Evolutionary conservation across 768 basidiomycete genomes (phyloP), one percentile per base, ranked within the genome.

Genomic region (Coprinopsis cinerea): DNA sequence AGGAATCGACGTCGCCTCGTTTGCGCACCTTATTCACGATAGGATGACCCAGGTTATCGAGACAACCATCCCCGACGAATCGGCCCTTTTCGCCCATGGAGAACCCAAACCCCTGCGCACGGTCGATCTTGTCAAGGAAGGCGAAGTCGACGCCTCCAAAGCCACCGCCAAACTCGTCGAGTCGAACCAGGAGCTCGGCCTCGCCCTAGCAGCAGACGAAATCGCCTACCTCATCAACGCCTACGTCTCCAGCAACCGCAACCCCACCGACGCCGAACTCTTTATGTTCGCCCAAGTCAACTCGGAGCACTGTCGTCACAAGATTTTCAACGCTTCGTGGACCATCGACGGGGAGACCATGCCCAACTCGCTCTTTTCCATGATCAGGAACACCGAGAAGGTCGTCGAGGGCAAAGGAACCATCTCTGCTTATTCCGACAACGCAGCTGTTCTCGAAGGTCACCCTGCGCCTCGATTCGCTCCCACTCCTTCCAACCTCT

Each of bases 201-300:
- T 99, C 25, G 96, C 96, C 0, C 79, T 99, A 5, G 87, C 92
- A 0, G 58, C 78, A 0, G 88, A 92, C 48, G 96, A 99, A 64
- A 89, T 98, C 53, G 80, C 85, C 58, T 99, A 97, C 67, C 82
- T 98, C 55, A 78, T 96, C 55, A 76, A 88, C 47, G 92, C 89
- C 10, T 99, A 92, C 66, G 75, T 89, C 23, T 74, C 85, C n/a
- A 85, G 87, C 4, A 74, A 75, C 42, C 82, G 94, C 28, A 85
- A 92, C 62, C 96, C 95, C 6, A 96, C 90, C 32, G 96, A 98
- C 62, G 94, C 95, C 2, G 96, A 99, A 64, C 75, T 99, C 6
- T 99, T 99, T 79, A 99, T 98, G 96, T 99, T 98, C 66, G 95
- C 96, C 2, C 96, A 99, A 63, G 95, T 99, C 64, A 99, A 99